Percentiles rank a stretch among this genome's conserved stretches.
Conservation (phyloP, 176 grass and related monocot species). For the Hordeum marinum region DNA sequence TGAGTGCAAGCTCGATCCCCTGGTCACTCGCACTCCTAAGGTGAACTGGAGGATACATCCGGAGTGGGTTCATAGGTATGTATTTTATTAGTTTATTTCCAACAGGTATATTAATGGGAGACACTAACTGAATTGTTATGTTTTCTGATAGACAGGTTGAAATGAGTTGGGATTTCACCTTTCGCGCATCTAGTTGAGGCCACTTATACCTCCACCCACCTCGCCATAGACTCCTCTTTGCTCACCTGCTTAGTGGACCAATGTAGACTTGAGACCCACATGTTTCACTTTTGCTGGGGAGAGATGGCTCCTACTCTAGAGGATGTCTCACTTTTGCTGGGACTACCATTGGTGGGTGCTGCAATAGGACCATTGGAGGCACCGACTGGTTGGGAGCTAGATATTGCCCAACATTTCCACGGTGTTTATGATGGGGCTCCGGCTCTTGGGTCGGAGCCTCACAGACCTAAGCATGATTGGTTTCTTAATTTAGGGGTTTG, state of each 20-base stretch:
- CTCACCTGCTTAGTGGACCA: too few relatives aligned
- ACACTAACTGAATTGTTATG: background rate
- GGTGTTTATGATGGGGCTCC: too few relatives aligned
- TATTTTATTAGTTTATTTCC: too few relatives aligned
- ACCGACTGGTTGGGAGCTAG: accelerated
- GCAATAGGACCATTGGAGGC: background rate
- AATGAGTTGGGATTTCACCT: too few relatives aligned
- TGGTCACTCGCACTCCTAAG: background rate
- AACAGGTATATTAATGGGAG: background rate
- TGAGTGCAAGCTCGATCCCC: background rate
- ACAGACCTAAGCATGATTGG: too few relatives aligned
- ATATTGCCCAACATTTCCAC: background rate
- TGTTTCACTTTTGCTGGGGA: too few relatives aligned
- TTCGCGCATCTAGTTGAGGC: too few relatives aligned
- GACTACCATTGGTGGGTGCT: background rate
- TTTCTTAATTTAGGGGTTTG: too few relatives aligned
- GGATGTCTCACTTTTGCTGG: background rate
- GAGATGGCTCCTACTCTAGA: background rate
- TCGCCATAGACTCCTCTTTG: background rate
- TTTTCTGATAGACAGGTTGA: background rate
- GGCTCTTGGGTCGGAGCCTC: too few relatives aligned
- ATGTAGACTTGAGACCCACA: too few relatives aligned
- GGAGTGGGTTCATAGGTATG: background rate
- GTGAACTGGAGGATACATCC: background rate
- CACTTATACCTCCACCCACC: background rate